These are phyloP conservation scores for Penicillium antarcticum DNA, from an alignment of 495 filamentous ascomycete genomes.

Conservation along the genomic window DNA sequence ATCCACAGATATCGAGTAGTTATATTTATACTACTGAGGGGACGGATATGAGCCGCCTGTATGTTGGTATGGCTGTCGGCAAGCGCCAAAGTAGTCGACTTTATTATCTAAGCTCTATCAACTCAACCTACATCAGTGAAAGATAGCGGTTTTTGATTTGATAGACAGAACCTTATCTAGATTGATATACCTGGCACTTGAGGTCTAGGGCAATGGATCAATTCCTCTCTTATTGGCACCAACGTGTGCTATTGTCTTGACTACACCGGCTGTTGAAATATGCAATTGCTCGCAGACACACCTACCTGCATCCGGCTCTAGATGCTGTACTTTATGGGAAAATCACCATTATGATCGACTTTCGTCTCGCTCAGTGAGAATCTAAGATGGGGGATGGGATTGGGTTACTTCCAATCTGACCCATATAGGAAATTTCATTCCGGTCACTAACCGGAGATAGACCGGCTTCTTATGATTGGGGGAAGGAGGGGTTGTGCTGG, in stretches of 20 bases:
- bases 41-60: not conserved
- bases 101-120: not conserved
- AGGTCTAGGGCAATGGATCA: not conserved
- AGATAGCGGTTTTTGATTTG: not conserved
- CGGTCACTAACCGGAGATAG: not conserved
- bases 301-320: not conserved
- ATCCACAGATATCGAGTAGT: not conserved
- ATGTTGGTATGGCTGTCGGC: not conserved
- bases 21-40: not conserved
- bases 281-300: not conserved
- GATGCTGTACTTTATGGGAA: not conserved
- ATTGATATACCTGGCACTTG: not conserved
- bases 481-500: not conserved
- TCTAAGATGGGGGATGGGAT: not conserved
- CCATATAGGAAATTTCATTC: not conserved
- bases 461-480: not conserved
- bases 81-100: not conserved
- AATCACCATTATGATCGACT: not conserved
- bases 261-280: not conserved
- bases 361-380: not conserved
- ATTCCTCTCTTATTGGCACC: no score
- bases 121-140: not conserved
- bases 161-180: not conserved
- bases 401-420: not conserved
- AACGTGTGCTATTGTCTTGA: no score